Evolutionary conservation across 73 alveolate genomes (phyloP).

Genomic region (Uronychia setigera): DNA sequence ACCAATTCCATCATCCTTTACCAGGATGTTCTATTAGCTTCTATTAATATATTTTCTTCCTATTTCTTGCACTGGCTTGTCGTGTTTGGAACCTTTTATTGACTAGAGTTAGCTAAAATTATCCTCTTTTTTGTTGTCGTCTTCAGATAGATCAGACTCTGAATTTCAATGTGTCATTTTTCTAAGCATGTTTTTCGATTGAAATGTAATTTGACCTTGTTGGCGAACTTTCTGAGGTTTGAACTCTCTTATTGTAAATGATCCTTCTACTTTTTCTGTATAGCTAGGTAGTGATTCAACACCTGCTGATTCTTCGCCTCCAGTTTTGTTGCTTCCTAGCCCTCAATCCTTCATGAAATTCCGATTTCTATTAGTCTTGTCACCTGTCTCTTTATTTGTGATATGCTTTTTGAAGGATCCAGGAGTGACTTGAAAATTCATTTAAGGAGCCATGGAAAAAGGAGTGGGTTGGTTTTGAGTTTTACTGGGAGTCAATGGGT

Average conservation of each 20-base stretch:
- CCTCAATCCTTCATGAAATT: background rate
- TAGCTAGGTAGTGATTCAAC: background rate
- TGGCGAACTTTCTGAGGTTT: background rate
- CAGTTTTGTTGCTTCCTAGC: background rate
- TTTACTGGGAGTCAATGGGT: background rate
- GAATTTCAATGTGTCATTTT: background rate
- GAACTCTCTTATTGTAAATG: background rate
- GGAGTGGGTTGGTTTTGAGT: background rate
- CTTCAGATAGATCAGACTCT: background rate
- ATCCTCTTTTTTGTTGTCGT: background rate
- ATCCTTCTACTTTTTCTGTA: background rate
- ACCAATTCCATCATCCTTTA: background rate
- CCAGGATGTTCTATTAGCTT: background rate
- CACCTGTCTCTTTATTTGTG: background rate
- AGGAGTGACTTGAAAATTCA: background rate
- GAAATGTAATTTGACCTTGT: background rate
- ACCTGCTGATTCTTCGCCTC: too few species aligned
- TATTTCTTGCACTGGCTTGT: background rate
- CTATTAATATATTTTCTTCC: too few species aligned
- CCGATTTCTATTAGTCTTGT: background rate
- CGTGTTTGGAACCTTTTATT: background rate
- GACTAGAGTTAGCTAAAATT: too few species aligned
- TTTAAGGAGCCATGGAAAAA: background rate
- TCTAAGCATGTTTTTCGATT: background rate
- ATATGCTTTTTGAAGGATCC: background rate